Evolutionary conservation across 768 basidiomycete genomes (phyloP).

Genomic region (Agaricus blazei): DNA sequence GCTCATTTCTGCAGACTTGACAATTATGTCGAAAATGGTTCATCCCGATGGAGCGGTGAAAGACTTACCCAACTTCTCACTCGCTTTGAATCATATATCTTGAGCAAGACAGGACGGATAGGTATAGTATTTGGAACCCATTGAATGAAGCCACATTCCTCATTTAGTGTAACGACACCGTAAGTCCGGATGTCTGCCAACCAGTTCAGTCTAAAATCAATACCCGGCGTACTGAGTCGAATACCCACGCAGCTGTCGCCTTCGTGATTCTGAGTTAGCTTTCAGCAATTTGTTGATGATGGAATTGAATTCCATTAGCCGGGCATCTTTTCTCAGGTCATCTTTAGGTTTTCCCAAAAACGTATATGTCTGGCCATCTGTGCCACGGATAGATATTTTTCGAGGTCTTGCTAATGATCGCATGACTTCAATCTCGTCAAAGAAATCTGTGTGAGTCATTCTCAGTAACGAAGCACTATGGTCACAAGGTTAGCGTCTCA

Average conservation of each 20-base stretch:
- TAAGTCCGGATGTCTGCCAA: constrained; percentile 90
- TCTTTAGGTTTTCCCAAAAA: constrained; percentile 98
- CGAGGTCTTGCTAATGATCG: constrained; percentile 85
- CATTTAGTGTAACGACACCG: constrained; percentile 96
- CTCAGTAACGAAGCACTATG: neutral
- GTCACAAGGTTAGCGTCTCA: constrained; percentile 23
- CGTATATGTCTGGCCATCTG: constrained; percentile 78
- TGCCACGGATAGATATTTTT: constrained; percentile 81
- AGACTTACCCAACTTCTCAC: constrained; percentile 37
- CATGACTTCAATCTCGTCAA: constrained; percentile 88
- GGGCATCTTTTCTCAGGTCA: constrained; percentile 93
- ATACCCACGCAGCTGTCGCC: constrained; percentile 80
- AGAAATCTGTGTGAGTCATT: constrained; percentile 47
- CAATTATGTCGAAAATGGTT: neutral
- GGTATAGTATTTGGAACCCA: constrained; percentile 95
- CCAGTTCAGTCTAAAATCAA: neutral
- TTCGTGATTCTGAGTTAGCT: constrained; percentile 87
- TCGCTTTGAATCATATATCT: constrained; percentile 51
- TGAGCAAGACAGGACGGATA: constrained; percentile 68
- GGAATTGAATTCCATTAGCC: constrained; percentile 96
- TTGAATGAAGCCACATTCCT: constrained; percentile 96
- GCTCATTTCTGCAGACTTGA: constrained; percentile 31
- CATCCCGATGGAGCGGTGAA: neutral
- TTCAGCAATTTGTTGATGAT: constrained; percentile 97
- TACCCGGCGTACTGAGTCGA: neutral